Evolutionary conservation across 169 alveolate species (phyloP), one percentile per base, ranked within the genome.

Genomic region (Plasmodium yoelii): DNA sequence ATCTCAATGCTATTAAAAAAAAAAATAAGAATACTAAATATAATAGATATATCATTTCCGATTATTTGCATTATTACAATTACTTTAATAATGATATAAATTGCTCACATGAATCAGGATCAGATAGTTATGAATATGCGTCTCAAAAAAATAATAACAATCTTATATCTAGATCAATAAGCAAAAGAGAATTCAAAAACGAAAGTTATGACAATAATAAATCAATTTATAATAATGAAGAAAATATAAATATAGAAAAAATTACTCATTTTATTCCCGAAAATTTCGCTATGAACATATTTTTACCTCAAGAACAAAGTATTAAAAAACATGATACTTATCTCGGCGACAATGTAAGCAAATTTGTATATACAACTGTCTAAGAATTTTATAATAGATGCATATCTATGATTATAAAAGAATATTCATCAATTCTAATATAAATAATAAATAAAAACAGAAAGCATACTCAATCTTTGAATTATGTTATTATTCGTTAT

Each of bases 11-110:
- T 15, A 19, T 44, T 22, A 55, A 67, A 57, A 75, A 75, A 63
- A 47, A 26, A n/a, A 75, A 49, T 5, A 63, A 24, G 0, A 34
- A 34, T 34, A 34, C 42, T 67, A 75, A 49, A 49, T 15, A 26
- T 42, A 75, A 46, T 42, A 34, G 57, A 61, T 28, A 34, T 13
- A n/a, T 19, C 46, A 49, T 63, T 67, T 49, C 64, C 46, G 88
- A 75, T 75, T 75, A 75, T 51, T 42, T 75, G 28, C 88, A 75
- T 63, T 75, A 75, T 63, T 53, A 75, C 46, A 75, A 75, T 65
- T 24, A 44, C 34, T 75, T 75, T 55, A 44, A 61, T 18, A 74
- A 75, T 55, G 77, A 75, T 51, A 34, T 47, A 26, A 28, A 44
- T 19, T 12, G 47, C 19, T 75, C 88, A 47, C 67, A 34, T 26